Conservation (phyloP, 2,329 filamentous ascomycete species). For the Trichoderma polysporum region DNA sequence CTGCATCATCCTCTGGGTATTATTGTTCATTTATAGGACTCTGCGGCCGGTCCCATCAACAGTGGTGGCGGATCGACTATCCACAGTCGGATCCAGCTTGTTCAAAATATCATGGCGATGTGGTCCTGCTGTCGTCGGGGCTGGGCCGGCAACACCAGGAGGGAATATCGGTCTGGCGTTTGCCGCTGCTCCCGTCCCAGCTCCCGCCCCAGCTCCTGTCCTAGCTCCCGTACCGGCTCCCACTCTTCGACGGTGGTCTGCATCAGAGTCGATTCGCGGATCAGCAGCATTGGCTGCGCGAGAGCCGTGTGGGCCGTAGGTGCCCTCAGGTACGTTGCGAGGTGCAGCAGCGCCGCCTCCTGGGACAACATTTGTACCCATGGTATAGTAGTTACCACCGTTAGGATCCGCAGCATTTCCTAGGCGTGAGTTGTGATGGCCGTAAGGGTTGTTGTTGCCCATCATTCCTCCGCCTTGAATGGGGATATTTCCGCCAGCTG, state of each 20-base stretch:
- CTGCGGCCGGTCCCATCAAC: not conserved
- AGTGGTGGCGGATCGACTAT: conserved; percentile 7
- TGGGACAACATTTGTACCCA: not conserved
- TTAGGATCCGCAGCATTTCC: conserved; percentile 45
- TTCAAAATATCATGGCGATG: conserved; percentile 23
- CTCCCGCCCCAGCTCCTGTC: not conserved
- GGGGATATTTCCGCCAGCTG: not conserved
- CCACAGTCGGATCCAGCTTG: conserved; percentile 21
- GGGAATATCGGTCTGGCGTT: not conserved
- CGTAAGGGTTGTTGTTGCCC: conserved; percentile 17
- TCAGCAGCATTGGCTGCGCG: conserved; percentile 46
- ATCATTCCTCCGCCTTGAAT: not conserved
- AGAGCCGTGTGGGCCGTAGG: conserved; percentile 33
- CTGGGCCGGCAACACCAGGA: conserved; percentile 15
- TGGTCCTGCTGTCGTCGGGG: conserved; percentile 22
- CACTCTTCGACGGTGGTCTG: not conserved
- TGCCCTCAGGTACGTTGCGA: conserved; percentile 16
- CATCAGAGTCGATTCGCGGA: conserved; percentile 44
- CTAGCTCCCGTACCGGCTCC: not conserved
- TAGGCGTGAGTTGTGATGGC: conserved; percentile 36
- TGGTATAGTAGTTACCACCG: conserved; percentile 8
- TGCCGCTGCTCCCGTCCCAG: not conserved
- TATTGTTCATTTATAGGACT: not conserved
- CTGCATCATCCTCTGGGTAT: not conserved
- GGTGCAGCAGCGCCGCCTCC: not conserved